Evolutionary conservation across 495 filamentous ascomycete species (phyloP), one percentile per base, ranked within the genome.

Genomic region (Penicillium antarcticum): DNA sequence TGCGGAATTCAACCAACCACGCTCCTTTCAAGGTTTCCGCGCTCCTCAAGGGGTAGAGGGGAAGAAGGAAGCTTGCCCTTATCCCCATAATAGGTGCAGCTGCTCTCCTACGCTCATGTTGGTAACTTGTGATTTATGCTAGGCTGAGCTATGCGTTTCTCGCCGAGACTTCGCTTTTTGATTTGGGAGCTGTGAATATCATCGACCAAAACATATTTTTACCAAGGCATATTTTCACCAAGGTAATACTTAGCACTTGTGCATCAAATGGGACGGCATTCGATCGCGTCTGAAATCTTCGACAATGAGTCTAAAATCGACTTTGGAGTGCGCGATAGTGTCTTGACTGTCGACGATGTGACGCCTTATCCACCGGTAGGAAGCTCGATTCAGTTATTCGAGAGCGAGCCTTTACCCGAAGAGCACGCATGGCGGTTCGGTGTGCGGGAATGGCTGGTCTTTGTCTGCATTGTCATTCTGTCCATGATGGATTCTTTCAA

Each of bases 401-500:
- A 60, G 4, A 44, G 17, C 19, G 53, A 58, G 6, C 16, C 26
- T 6, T 32, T 36, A 0, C 4, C 43, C 5, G 56, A 62, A 10
- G 53, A 51, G 23, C 31, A 55, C 21, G 31, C 47, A 52, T 65
- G 71, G 62, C 48, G 38, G 5, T 60, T 61, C 2, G 55, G 52
- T 3, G 49, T 73, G 3, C 60, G 53, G 29, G 69, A 71, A 45
- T 68, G 62, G 66, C 48, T 73, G 10, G 49, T 73, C 3, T 60
- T 71, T 14, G 55, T 60, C 19, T 70, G 62, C 29, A 61, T 71
- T 26, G 61, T 62, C 7, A 58, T 70, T 13, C 36, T 71, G 31
- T 60, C 66, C 4, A 63, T 67, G 59, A 72, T 74, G 68, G 71
- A 74, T 53, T 60, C 66, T 4, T 74, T 71, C 42, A 61, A 73